phyloP scores from a whole-genome alignment of 179 eudicot genomes.

The Beta corolliflora region DNA sequence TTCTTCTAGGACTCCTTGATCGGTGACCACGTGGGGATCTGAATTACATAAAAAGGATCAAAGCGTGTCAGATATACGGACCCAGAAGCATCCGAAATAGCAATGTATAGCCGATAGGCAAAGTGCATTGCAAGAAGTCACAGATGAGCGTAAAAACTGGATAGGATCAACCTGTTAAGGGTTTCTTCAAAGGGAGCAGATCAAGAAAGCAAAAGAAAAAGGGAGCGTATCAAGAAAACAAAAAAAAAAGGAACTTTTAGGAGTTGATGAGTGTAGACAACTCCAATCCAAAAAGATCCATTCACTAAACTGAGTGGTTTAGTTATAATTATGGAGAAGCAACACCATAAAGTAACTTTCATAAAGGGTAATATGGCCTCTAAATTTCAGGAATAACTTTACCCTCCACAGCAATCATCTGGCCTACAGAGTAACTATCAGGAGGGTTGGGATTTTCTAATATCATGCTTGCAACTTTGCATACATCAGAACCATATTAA shows the following conservation, averaged over 20 bases:
- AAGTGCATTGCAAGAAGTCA: neutral
- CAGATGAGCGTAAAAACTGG: too few relatives aligned
- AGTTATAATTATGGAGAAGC: neutral
- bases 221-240: too few relatives aligned
- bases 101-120: neutral
- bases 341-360: neutral
- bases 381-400: neutral
- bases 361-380: too few relatives aligned
- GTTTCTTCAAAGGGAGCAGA: too few relatives aligned
- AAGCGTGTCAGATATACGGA: neutral
- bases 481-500: neutral
- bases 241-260: neutral
- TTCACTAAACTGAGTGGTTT: neutral
- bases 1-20: slow-evolving; percentile 79
- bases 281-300: neutral
- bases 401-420: neutral
- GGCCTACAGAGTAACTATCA: neutral
- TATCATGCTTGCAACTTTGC: neutral
- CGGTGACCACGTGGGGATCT: slow-evolving; percentile 74
- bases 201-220: too few relatives aligned
- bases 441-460: neutral
- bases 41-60: slow-evolving; percentile 8
- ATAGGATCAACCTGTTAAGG: too few relatives aligned
- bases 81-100: neutral
- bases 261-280: neutral